Conservation (phyloP, 495 filamentous ascomycete genomes). For the Neurospora pannonica region DNA sequence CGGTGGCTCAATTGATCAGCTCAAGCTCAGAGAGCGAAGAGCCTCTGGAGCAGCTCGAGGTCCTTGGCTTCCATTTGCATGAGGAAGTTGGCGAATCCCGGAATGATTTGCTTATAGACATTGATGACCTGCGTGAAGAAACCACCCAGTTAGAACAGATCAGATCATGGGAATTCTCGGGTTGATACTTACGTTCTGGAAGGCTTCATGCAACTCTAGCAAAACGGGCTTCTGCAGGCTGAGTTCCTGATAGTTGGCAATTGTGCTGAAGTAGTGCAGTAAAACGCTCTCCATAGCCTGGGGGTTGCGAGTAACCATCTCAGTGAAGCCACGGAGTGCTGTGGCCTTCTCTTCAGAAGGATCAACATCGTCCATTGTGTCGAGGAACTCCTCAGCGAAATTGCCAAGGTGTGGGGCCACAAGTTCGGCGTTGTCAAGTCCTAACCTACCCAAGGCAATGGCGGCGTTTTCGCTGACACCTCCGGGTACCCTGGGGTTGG, state of each 20-base stretch:
- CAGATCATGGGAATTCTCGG: neutral
- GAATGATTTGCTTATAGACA: slow-evolving; percentile 78
- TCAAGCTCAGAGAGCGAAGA: slow-evolving; percentile 12
- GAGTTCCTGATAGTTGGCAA: slow-evolving; percentile 61
- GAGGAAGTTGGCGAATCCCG: slow-evolving; percentile 74
- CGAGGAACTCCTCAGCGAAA: slow-evolving; percentile 74
- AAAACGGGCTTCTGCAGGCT: slow-evolving; percentile 36
- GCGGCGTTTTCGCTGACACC: slow-evolving; percentile 93
- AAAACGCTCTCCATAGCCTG: slow-evolving; percentile 84
- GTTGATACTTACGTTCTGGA: slow-evolving; percentile 31
- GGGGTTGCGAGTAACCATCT: slow-evolving; percentile 77
- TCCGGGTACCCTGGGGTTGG: slow-evolving; percentile 73
- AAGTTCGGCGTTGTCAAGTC: slow-evolving; percentile 66
- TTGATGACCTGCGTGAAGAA: slow-evolving; percentile 52
- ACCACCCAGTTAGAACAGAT: neutral
- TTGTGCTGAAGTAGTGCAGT: slow-evolving; percentile 73
- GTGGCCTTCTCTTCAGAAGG: slow-evolving; percentile 92
- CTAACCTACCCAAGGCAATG: slow-evolving; percentile 83
- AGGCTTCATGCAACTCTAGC: slow-evolving; percentile 35
- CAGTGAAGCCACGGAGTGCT: slow-evolving; percentile 81
- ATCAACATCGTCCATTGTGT: slow-evolving; percentile 72
- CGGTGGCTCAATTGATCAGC: neutral
- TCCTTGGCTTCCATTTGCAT: slow-evolving; percentile 54
- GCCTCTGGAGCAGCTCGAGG: slow-evolving; percentile 34
- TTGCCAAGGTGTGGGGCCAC: slow-evolving; percentile 73